A percentile compares a stretch with the other conserved stretches of the same genome.
These are phyloP conservation scores for Bruguiera parviflora DNA, from an alignment of 345 rosid species.

Conservation along the genomic window DNA sequence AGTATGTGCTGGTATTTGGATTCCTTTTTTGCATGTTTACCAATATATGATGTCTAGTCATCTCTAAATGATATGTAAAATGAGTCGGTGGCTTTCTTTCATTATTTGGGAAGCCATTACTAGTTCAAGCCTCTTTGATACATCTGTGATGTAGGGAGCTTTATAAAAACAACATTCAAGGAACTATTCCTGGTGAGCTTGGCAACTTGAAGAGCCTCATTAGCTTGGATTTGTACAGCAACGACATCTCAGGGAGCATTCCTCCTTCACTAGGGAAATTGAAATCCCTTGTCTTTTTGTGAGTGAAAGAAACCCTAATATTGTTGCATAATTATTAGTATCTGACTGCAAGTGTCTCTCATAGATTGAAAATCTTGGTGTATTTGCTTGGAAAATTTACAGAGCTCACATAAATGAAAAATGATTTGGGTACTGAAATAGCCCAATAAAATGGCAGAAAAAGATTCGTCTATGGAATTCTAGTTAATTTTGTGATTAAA, in stretches of 20 bases:
- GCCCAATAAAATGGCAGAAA: too few species aligned
- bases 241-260: slow-evolving; percentile 64
- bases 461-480: too few species aligned
- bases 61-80: slow-evolving; percentile 8
- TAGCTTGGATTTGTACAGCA: slow-evolving; percentile 79
- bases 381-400: slow-evolving; percentile 3
- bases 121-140: slow-evolving; percentile 4
- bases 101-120: not conserved
- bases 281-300: slow-evolving; percentile 76
- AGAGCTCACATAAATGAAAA: not conserved
- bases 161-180: slow-evolving; percentile 70
- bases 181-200: slow-evolving; percentile 70
- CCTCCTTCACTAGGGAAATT: slow-evolving; percentile 65
- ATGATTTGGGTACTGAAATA: not conserved
- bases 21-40: not conserved
- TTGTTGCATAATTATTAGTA: not conserved
- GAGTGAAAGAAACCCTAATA: slow-evolving; percentile 28
- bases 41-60: not conserved
- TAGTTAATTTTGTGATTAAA: too few species aligned
- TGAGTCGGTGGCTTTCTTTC: not conserved
- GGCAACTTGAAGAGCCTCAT: slow-evolving; percentile 71
- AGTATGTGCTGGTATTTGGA: not conserved
- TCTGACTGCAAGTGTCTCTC: not conserved
- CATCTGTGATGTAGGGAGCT: slow-evolving; percentile 48
- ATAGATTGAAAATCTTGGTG: not conserved